Evolutionary conservation across 108 stramenopile genomes (phyloP).

Genomic region (Asterionellopsis glacialis): DNA sequence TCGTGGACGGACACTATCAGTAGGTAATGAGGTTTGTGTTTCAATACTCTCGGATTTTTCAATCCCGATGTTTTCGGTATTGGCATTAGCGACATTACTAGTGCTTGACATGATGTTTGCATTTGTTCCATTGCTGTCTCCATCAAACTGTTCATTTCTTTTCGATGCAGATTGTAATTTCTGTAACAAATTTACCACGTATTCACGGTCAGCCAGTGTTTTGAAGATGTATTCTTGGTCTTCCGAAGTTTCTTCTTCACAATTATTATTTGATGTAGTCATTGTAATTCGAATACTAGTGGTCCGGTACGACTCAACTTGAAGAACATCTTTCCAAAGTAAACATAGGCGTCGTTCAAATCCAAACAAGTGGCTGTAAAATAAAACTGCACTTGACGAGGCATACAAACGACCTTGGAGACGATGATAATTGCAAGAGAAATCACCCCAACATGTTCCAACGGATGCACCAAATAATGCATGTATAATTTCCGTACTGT

Average conservation of each 20-base stretch:
- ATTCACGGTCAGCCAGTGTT: constrained; percentile 39
- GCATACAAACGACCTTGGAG: constrained; percentile 61
- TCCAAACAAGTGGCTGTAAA: constrained; percentile 68
- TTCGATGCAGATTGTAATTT: constrained; percentile 1
- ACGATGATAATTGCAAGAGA: constrained; percentile 52
- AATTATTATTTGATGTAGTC: constrained; percentile 4
- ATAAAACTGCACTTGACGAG: constrained; percentile 46
- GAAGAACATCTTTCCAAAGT: constrained; percentile 25
- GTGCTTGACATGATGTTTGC: background rate
- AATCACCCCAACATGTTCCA: constrained; percentile 44
- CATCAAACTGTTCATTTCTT: background rate
- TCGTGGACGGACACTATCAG: background rate
- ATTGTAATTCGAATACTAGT: constrained; percentile 46
- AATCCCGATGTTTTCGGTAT: background rate
- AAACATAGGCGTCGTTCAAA: constrained; percentile 61
- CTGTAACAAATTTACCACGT: constrained; percentile 23
- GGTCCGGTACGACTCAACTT: constrained; percentile 35
- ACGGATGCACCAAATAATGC: constrained; percentile 41
- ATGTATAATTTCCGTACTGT: constrained; percentile 35
- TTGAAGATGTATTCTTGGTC: constrained; percentile 55
- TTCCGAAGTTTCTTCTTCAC: too few species aligned
- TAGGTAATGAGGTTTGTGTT: background rate
- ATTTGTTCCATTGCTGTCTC: background rate
- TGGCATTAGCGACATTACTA: background rate
- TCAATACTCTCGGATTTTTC: background rate